Evolutionary conservation across 768 basidiomycete species (phyloP), one percentile per base, ranked within the genome.

Genomic region (Leccinum boreale): DNA sequence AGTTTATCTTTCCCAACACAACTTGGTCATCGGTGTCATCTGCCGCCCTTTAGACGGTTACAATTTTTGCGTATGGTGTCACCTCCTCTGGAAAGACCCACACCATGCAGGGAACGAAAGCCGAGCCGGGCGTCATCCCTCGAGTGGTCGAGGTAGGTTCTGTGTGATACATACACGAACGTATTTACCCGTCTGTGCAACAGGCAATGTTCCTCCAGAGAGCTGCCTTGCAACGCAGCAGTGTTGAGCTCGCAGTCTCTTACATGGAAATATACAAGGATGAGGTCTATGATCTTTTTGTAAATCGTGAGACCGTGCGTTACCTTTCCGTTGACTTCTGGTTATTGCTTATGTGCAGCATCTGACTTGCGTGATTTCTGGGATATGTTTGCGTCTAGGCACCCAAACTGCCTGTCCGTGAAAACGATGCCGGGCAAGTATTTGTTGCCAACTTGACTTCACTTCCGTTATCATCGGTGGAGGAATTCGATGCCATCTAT

Each of bases 211-310:
- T 87, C 66, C 76, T 78, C 53, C 79, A 78, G 66, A 79, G 77
- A 65, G 62, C 70, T 50, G 51, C 69, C 21, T 66, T 79, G 46
- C 66, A 73, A 47, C 67, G 74, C 48, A 75, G 79, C 45, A 70
- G 77, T 36, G 77, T 85, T 5, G 76, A 78, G 1, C 73, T 86
- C 23, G 66, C 78, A 5, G 76, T 89, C 14, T 89, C 89, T 1
- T 94, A 94, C 60, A 89, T 92, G 84, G 92, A 95, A 70, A 92
- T 95, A 53, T 92, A 94, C 74, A 91, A 90, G 67, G 92, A 95
- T 66, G 93, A 95, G 60, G 88, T 90, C 3, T 94, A 90, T 65
- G 93, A 94, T 68, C 80, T 96, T 24, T 79, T 95, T 3, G 90
- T 90, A 1, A 77, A 81, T 52, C 78, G 88, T 52, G 88, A 88